phyloP scores from a whole-genome alignment of 495 filamentous ascomycete species.

The Cercophora newfieldiana region DNA sequence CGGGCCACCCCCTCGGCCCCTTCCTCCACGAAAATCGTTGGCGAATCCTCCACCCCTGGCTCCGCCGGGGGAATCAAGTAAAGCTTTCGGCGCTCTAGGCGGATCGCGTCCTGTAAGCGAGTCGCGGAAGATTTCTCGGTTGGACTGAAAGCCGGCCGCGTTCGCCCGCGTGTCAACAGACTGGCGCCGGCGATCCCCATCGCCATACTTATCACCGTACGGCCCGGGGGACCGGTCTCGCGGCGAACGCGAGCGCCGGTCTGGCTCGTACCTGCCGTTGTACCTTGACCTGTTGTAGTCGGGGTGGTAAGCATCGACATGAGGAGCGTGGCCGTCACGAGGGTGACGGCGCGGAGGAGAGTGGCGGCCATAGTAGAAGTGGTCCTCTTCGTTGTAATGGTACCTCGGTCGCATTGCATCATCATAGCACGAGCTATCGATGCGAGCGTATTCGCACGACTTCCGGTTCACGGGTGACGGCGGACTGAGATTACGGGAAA shows the following conservation, averaged over 20 bases:
- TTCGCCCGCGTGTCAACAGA: slow-evolving; percentile 52
- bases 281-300: slow-evolving; percentile 48
- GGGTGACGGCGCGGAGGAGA: slow-evolving; percentile 7
- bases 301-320: slow-evolving; percentile 24
- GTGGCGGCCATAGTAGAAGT: background rate
- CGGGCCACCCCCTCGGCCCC: slow-evolving; percentile 37
- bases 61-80: slow-evolving; percentile 64
- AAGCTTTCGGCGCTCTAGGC: slow-evolving; percentile 69
- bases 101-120: slow-evolving; percentile 49
- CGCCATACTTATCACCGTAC: slow-evolving; percentile 54
- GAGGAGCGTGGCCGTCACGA: background rate
- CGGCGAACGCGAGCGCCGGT: slow-evolving; percentile 53
- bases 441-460: background rate
- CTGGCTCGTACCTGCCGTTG: slow-evolving; percentile 46
- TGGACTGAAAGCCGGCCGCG: slow-evolving; percentile 46
- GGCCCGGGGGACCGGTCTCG: slow-evolving; percentile 58
- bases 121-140: slow-evolving; percentile 52
- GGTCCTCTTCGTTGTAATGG: background rate
- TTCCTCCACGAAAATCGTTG: slow-evolving; percentile 47
- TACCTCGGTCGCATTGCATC: background rate
- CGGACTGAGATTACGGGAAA: background rate
- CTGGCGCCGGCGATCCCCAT: slow-evolving; percentile 49
- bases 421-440: background rate
- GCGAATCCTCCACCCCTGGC: slow-evolving; percentile 51
- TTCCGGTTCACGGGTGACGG: background rate